A percentile compares a stretch with the other conserved stretches of the same genome.
Conservation (phyloP, 306 rosid species). For the Sophora flavescens region DNA sequence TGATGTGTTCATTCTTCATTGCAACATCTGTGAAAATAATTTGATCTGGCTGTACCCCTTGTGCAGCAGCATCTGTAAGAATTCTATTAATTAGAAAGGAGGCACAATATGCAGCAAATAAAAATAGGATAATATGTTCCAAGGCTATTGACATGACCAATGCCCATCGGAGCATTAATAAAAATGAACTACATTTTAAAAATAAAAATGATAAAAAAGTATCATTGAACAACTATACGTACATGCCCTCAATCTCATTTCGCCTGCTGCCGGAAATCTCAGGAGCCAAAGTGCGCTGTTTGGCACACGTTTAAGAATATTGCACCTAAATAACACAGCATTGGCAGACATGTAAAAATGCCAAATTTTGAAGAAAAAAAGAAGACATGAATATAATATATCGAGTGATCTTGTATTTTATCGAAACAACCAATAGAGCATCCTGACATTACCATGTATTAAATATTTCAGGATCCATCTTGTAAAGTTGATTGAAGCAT, state of each 20-base stretch:
- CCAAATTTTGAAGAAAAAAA: background rate
- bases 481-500: conserved; percentile 96
- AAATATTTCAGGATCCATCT: conserved; percentile 99
- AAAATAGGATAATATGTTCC: background rate
- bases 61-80: conserved; percentile 83
- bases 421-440: conserved; percentile 32
- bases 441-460: conserved; percentile 74
- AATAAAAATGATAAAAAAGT: too few species aligned
- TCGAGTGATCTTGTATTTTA: background rate
- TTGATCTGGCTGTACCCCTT: conserved; percentile 93
- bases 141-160: background rate
- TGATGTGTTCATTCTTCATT: conserved; percentile 92
- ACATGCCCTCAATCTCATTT: conserved; percentile 90
- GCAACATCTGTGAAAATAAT: conserved; percentile 98
- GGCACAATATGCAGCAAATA: background rate
- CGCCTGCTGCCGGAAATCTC: conserved; percentile 98
- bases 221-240: conserved; percentile 43
- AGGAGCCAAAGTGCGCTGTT: conserved; percentile 99
- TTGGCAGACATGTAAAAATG: conserved; percentile 23
- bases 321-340: conserved; percentile 71
- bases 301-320: conserved; percentile 93
- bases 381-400: conserved; percentile 3
- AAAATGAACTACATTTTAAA: background rate
- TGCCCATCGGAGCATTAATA: background rate
- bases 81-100: conserved; percentile 36